Base-by-base conservation (phyloP, 768 basidiomycete genomes). In the Mycena capillaripes region DNA sequence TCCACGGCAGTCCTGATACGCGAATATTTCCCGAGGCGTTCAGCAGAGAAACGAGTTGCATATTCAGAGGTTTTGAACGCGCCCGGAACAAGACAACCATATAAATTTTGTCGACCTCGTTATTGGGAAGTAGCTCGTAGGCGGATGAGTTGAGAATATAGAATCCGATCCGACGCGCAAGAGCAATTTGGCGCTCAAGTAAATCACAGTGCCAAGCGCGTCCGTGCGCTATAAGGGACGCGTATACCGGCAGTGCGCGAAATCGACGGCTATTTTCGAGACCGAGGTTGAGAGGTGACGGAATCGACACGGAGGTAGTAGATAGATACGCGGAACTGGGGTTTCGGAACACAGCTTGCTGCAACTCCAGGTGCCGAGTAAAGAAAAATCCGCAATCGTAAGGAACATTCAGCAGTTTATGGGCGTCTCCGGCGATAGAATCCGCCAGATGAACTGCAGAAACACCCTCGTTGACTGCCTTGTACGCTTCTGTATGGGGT, bases 371-470 rank as follows among this genome's bases (percentile, higher is more conserved):
- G 46, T 69, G 62, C 1, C 59, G 56, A 10, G 70, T 72, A 50
- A 75, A 72, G 59, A 75, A 72, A 19, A 75, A 72, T 3, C 74
- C 74, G 48, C 74, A 75, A 21, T 75, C 74, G 36, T 75, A 72
- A 0, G 74, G 63, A n/a, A 63, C 59, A 21, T 75, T 67, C 34
- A 75, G 16, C 3, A 75, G 64, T 58, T 71, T 75, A 42, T 75
- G 74, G 11, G 70, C 70, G 29, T 75, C 74, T 0, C 74, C 74
- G 17, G 74, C 57, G 23, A 75, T 55, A 1, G 74, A 75, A 34
- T 75, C 70, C 6, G 70, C 74, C 3, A 75, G 59, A n/a, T 72
- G 50, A 10, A 75, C 14, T 2, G 42, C 30, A 0, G 46, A 27
- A 21, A 75, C 67, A 11, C 63, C 74, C 0, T 69, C 70, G 6